Percentiles rank a stretch among this genome's conserved stretches.
phyloP scores from a whole-genome alignment of 371 early-diverging fungal species.

The Mortierella sp. region DNA sequence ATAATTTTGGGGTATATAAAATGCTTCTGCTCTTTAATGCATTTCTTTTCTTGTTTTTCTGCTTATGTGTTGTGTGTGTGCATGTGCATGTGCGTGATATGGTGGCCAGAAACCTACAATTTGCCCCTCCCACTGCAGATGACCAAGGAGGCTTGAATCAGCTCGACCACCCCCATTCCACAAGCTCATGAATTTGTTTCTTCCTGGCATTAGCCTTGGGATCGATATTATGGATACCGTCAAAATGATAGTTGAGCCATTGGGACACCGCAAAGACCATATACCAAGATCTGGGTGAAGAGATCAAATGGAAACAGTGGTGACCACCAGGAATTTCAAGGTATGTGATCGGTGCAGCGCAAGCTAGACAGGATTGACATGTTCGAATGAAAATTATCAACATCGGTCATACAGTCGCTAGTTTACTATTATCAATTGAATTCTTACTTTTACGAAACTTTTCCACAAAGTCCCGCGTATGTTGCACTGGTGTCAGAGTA shows the following conservation, averaged over 20 bases:
- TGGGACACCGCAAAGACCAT: conserved; percentile 37
- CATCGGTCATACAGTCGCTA: neutral
- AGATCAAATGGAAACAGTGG: conserved; percentile 51
- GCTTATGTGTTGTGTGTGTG: too few species aligned
- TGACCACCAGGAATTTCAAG: conserved; percentile 53
- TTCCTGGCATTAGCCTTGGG: conserved; percentile 8
- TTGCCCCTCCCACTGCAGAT: neutral
- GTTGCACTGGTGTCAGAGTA: conserved; percentile 37
- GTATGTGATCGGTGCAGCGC: conserved; percentile 30
- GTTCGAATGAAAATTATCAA: neutral
- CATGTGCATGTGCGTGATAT: too few species aligned
- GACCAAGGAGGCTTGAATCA: neutral
- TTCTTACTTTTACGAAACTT: conserved; percentile 45
- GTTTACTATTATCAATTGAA: neutral
- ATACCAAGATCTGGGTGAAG: conserved; percentile 56
- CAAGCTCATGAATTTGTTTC: conserved; percentile 24
- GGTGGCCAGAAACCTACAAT: too few species aligned
- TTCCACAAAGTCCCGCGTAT: conserved; percentile 43
- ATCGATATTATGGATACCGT: conserved; percentile 6
- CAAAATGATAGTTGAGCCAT: conserved; percentile 54
- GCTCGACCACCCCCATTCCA: conserved; percentile 42
- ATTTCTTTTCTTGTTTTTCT: too few species aligned
- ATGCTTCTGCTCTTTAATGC: too few species aligned
- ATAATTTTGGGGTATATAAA: too few species aligned
- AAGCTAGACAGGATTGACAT: conserved; percentile 6